phyloP scores from a whole-genome alignment of 148 eudicot genomes.

The Amaranthus palmeri region DNA sequence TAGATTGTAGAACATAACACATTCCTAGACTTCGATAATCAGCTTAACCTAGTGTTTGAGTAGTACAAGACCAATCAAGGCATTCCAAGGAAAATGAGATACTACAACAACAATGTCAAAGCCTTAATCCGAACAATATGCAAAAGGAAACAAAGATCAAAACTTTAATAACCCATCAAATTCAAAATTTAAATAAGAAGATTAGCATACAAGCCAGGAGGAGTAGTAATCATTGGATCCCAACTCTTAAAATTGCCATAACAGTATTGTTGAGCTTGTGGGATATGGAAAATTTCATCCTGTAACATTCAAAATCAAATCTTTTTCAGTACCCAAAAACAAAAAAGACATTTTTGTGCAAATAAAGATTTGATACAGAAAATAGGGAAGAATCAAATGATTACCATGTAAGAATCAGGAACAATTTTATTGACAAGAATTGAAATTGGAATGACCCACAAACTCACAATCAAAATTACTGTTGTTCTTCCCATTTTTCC shows the following conservation, averaged over 20 bases:
- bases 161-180: background rate
- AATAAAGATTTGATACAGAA: background rate
- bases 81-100: too few relatives aligned
- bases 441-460: constrained; percentile 71
- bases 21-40: too few relatives aligned
- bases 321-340: constrained; percentile 3
- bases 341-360: background rate
- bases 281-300: constrained; percentile 97
- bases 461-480: constrained; percentile 56
- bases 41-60: too few relatives aligned
- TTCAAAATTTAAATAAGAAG: background rate
- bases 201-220: constrained; percentile 75
- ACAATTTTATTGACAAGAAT: constrained; percentile 65
- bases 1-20: too few relatives aligned
- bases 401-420: constrained; percentile 85
- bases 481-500: constrained; percentile 58
- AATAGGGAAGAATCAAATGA: background rate
- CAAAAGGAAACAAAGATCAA: background rate
- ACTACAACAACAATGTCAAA: background rate
- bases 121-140: background rate
- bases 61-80: too few relatives aligned
- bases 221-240: constrained; percentile 99
- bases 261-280: constrained; percentile 89
- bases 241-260: constrained; percentile 69
- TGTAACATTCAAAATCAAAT: constrained; percentile 22